Evolutionary conservation across 2,329 filamentous ascomycete species (phyloP).

Genomic region (Elsinoe batatas): DNA sequence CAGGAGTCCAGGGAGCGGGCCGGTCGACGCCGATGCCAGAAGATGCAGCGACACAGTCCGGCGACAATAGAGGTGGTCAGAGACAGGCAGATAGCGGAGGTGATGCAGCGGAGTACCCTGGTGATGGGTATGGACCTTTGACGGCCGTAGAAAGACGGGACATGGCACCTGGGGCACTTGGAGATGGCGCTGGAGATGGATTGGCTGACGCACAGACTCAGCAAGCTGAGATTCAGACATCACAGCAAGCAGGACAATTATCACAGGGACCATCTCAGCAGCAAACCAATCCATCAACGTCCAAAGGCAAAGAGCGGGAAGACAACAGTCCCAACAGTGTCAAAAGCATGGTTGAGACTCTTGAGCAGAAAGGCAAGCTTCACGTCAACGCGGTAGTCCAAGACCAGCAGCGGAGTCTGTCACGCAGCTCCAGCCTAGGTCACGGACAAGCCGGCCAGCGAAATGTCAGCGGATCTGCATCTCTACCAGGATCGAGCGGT

Average conservation of each 20-base stretch:
- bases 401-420: background rate
- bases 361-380: slow-evolving; percentile 9
- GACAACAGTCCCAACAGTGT: slow-evolving; percentile 12
- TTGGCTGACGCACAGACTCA: background rate
- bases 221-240: background rate
- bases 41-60: background rate
- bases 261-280: background rate
- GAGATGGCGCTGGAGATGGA: background rate
- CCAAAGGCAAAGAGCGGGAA: slow-evolving; percentile 9
- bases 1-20: background rate
- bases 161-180: background rate
- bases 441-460: background rate
- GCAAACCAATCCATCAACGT: too few relatives aligned
- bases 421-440: background rate
- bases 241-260: background rate
- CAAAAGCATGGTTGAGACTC: slow-evolving; percentile 9
- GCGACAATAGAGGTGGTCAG: background rate
- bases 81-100: background rate
- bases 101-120: background rate
- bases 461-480: background rate
- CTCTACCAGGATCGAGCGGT: background rate
- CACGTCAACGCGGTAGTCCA: background rate
- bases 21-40: background rate
- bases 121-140: background rate
- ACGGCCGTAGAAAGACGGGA: background rate